A percentile compares a stretch with the other conserved stretches of the same genome.
Evolutionary conservation across 2,329 filamentous ascomycete species (phyloP).

Genomic region (Capronia epimyces): DNA sequence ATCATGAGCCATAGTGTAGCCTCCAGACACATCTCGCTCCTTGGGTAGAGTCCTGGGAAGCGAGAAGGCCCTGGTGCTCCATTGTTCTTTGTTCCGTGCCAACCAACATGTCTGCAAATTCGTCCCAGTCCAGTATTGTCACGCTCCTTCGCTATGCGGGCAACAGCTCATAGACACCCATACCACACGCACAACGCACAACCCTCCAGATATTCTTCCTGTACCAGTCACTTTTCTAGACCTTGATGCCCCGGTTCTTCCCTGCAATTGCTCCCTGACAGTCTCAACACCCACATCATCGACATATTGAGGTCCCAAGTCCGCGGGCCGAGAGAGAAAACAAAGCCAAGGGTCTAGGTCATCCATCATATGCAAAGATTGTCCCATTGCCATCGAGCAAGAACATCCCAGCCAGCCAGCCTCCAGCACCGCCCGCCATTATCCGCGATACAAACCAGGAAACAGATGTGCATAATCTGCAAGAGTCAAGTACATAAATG

Average conservation of each 20-base stretch:
- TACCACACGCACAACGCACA: constrained; percentile 5
- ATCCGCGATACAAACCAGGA: constrained; percentile 26
- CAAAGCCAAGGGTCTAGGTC: constrained; percentile 24
- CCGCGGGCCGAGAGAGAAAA: constrained; percentile 12
- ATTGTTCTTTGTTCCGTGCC: constrained; percentile 1
- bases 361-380: constrained; percentile 27
- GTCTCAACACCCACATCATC: not conserved
- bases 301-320: constrained; percentile 6
- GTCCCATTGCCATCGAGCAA: constrained; percentile 19
- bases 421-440: constrained; percentile 27
- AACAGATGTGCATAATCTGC: constrained; percentile 25
- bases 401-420: constrained; percentile 13
- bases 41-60: not conserved
- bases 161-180: constrained; percentile 21
- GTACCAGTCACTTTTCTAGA: constrained; percentile 22
- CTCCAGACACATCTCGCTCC: not conserved
- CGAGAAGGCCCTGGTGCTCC: not conserved
- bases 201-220: constrained; percentile 6
- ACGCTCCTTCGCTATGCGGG: constrained; percentile 24
- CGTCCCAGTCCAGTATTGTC: not conserved
- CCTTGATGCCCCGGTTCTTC: constrained; percentile 21
- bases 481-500: constrained; percentile 20
- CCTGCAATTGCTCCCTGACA: constrained; percentile 5
- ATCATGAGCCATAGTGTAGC: not conserved
- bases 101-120: constrained; percentile 2